These are phyloP conservation scores for Penicillium malachiteum DNA, from an alignment of 495 filamentous ascomycete species.

Conservation along the genomic window DNA sequence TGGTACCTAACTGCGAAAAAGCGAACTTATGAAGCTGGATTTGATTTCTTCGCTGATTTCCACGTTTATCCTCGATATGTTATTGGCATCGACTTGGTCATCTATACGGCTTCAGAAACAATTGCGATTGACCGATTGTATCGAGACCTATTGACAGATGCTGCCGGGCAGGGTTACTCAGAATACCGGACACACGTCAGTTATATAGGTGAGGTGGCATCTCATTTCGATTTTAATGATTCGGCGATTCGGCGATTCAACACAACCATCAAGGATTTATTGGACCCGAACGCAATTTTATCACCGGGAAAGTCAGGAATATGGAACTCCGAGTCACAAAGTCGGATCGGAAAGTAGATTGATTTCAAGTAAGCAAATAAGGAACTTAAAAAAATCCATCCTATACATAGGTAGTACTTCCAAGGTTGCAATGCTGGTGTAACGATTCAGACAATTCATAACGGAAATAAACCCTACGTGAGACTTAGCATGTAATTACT, in stretches of 20 bases:
- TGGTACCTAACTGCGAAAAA: slow-evolving; percentile 2
- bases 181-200: slow-evolving; percentile 14
- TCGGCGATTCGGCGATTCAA: not conserved
- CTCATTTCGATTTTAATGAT: slow-evolving; percentile 6
- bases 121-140: not conserved
- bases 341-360: no score
- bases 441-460: no score
- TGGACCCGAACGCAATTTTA: slow-evolving; percentile 9
- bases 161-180: not conserved
- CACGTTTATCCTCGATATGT: slow-evolving; percentile 8
- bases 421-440: no score
- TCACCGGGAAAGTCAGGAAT: slow-evolving; percentile 9
- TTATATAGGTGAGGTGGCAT: slow-evolving; percentile 12
- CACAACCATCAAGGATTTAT: not conserved
- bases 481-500: no score
- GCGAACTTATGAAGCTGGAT: not conserved
- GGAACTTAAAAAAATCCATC: no score
- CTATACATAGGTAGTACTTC: no score
- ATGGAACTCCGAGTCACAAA: not conserved
- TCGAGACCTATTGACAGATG: not conserved
- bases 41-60: slow-evolving; percentile 13
- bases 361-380: no score
- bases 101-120: not conserved
- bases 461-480: no score
- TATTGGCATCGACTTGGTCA: slow-evolving; percentile 9